A percentile compares a stretch with the other conserved stretches of the same genome.
phyloP scores from a whole-genome alignment of 352 stramenopile species.

The Achlya hypogyna region DNA sequence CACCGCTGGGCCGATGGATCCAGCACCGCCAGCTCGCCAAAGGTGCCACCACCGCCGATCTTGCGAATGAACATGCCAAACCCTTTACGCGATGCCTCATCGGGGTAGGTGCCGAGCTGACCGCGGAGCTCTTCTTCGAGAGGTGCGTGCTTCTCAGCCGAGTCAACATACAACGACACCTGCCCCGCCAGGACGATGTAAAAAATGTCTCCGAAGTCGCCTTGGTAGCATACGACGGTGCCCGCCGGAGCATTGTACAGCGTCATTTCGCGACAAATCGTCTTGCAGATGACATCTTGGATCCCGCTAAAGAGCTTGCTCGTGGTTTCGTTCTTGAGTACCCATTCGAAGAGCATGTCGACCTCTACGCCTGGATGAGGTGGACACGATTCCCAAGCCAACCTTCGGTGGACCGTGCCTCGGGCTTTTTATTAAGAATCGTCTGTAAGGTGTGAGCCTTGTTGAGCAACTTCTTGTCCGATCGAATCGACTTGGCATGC shows the following conservation, averaged over 20 bases:
- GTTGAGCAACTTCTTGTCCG: not conserved
- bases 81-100: slow-evolving; percentile 25
- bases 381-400: not conserved
- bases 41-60: slow-evolving; percentile 61
- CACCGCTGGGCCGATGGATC: slow-evolving; percentile 51
- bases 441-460: slow-evolving; percentile 3
- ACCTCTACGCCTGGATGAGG: slow-evolving; percentile 30
- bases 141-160: slow-evolving; percentile 33
- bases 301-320: slow-evolving; percentile 73
- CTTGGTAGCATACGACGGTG: slow-evolving; percentile 70
- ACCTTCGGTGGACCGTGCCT: slow-evolving; percentile 8
- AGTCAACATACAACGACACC: slow-evolving; percentile 67
- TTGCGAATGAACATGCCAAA: slow-evolving; percentile 70
- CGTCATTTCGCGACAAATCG: slow-evolving; percentile 82
- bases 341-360: slow-evolving; percentile 69
- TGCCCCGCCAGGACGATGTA: slow-evolving; percentile 67
- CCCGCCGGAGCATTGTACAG: slow-evolving; percentile 49
- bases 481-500: not conserved
- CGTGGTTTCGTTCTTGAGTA: slow-evolving; percentile 69
- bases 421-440: slow-evolving; percentile 10
- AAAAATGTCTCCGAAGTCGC: slow-evolving; percentile 75
- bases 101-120: slow-evolving; percentile 4
- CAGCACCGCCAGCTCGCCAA: slow-evolving; percentile 73
- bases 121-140: slow-evolving; percentile 9
- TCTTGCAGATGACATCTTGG: slow-evolving; percentile 83